phyloP scores from a whole-genome alignment of 1,139 yeast species.

The Suhomyces kunorum region DNA sequence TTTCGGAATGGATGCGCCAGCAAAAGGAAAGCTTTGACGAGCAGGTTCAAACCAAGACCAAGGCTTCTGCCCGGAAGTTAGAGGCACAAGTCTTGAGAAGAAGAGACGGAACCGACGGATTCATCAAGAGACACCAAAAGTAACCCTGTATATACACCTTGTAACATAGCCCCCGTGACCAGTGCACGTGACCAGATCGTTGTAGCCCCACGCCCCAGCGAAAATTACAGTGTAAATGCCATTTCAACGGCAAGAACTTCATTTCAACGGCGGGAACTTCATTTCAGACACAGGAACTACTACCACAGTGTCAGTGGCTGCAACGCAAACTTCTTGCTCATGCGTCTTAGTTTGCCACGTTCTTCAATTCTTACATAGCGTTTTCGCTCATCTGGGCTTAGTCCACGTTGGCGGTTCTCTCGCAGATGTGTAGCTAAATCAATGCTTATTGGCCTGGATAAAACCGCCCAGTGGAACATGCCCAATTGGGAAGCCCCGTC shows the following conservation, averaged over 20 bases:
- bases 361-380: too few species aligned
- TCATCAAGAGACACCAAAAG: slow-evolving; percentile 43
- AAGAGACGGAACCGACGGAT: slow-evolving; percentile 34
- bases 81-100: slow-evolving; percentile 44
- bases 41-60: slow-evolving; percentile 37
- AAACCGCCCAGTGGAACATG: background rate
- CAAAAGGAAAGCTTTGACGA: slow-evolving; percentile 35
- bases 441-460: slow-evolving; percentile 8
- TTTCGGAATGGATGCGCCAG: slow-evolving; percentile 43
- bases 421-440: too few species aligned
- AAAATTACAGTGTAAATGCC: too few species aligned
- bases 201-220: background rate
- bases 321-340: too few species aligned
- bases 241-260: too few species aligned
- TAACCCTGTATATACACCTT: slow-evolving; percentile 12
- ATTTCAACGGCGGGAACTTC: too few species aligned
- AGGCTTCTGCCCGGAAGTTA: slow-evolving; percentile 39
- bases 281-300: too few species aligned
- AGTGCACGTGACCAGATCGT: background rate
- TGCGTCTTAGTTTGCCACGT: too few species aligned
- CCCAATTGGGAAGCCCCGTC: slow-evolving; percentile 6
- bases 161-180: slow-evolving; percentile 8
- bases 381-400: background rate
- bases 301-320: too few species aligned
- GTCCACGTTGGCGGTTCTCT: too few species aligned